Evolutionary conservation across 2,329 filamentous ascomycete genomes (phyloP).

Genomic region (Periconia sp.): DNA sequence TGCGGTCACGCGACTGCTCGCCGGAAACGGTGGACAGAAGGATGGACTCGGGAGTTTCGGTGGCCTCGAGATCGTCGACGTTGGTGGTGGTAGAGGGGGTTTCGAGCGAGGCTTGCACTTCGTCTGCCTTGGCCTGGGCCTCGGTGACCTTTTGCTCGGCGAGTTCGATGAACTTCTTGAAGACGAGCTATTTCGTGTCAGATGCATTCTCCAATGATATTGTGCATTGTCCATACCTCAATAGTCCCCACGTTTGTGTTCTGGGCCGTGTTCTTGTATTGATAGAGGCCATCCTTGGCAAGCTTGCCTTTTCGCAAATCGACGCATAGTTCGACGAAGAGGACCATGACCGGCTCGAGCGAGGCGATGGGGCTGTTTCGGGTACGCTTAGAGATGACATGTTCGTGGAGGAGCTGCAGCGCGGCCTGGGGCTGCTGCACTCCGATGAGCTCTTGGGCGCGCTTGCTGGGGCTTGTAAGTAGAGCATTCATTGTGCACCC

Average conservation of each 20-base stretch:
- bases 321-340: conserved; percentile 95
- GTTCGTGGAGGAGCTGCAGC: conserved; percentile 94
- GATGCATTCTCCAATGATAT: too few relatives aligned
- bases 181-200: conserved; percentile 76
- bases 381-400: conserved; percentile 97
- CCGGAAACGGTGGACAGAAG: conserved; percentile 96
- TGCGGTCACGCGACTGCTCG: conserved; percentile 95
- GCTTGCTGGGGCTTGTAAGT: conserved; percentile 52
- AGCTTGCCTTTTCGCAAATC: conserved; percentile 98
- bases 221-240: conserved; percentile 71
- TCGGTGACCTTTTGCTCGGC: conserved; percentile 95
- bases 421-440: conserved; percentile 93
- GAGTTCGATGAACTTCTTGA: conserved; percentile 97
- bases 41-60: conserved; percentile 97
- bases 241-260: conserved; percentile 99
- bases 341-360: conserved; percentile 97
- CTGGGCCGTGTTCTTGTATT: conserved; percentile 99
- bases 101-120: conserved; percentile 88
- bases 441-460: conserved; percentile 97
- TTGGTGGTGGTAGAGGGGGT: conserved; percentile 74
- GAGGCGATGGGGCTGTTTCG: conserved; percentile 96
- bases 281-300: conserved; percentile 97
- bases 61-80: conserved; percentile 94
- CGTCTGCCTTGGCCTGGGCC: conserved; percentile 93
- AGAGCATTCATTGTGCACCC: conserved; percentile 1